Base-by-base conservation (phyloP, 768 basidiomycete species). In the Tricholoma sp. region DNA sequence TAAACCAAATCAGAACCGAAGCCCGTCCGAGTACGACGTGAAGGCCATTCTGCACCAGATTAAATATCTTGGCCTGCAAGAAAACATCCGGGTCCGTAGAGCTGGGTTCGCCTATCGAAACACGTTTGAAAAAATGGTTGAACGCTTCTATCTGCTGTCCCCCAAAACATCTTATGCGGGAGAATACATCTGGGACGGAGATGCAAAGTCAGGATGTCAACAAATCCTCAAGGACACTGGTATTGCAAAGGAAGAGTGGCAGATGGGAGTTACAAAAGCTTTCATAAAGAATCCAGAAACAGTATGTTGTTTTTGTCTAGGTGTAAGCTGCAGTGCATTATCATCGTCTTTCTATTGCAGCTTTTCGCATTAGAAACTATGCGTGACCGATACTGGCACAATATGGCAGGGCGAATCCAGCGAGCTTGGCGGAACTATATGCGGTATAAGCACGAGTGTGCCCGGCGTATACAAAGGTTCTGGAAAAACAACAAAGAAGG, bases 251-350 rank as follows among this genome's bases (percentile, higher is more conserved):
- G 96, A 98, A 52, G 96, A 99, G 70, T 99, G 97, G 97, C 97
- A 99, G 72, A 97, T 98, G 95, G 97, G 97, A 54, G 84, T 88
- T 3, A 97, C 95, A 1, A 98, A 99, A 67, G 96, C 96, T 0
- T 99, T 99, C 72, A 98, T 99, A 74, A 98, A 98, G 79, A 98
- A 95, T 67, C 97, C 97, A 0, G 97, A 98, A 71, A 98, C 96
- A 18, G 92, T 95, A 70, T 61, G 84, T 68, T 45, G 22, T 21
- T 34, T 50, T 57, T 5, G 24, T 27, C 50, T 50, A 39, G 35
- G 18, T 18, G 52, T 54, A 5, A 50, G 32, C 31, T 57, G 49
- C n/a, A 21, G 50, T 22, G 50, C n/a, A 56, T 54, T n/a, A n/a
- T n/a, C 49, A 52, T 59, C 47, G 51, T 58, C 27, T 19, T n/a